phyloP scores from a whole-genome alignment of 1,139 yeast genomes.

The Suhomyces terraborum region DNA sequence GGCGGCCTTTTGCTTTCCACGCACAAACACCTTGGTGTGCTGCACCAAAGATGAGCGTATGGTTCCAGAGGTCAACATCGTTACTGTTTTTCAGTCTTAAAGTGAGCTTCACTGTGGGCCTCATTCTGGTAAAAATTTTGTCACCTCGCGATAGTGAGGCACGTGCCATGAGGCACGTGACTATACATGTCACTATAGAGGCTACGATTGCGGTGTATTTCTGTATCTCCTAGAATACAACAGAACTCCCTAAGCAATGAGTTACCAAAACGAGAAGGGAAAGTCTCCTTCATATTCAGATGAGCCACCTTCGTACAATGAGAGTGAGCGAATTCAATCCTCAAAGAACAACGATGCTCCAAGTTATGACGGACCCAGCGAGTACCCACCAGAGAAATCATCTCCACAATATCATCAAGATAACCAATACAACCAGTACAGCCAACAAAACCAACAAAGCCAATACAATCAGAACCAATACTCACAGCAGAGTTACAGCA shows the following conservation, averaged over 20 bases:
- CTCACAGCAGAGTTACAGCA: neutral
- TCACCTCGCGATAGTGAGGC: conserved; percentile 5
- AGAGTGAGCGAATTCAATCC: conserved; percentile 7
- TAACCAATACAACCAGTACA: neutral
- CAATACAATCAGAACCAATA: neutral
- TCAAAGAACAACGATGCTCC: neutral
- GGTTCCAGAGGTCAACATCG: conserved; percentile 7
- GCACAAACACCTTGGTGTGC: conserved; percentile 27
- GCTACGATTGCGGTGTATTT: no score
- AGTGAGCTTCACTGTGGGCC: neutral
- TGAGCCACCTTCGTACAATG: conserved; percentile 18
- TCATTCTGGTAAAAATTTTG: conserved; percentile 8
- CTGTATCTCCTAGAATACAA: no score
- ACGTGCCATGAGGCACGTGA: neutral
- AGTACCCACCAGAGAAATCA: conserved; percentile 3
- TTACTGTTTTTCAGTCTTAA: neutral
- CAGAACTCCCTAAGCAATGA: no score
- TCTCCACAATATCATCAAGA: neutral
- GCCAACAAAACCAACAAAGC: conserved; percentile 1
- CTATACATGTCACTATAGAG: neutral
- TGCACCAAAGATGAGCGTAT: conserved; percentile 2
- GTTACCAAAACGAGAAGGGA: neutral
- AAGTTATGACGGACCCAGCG: neutral
- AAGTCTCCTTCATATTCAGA: conserved; percentile 7
- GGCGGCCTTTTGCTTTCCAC: conserved; percentile 40